Evolutionary conservation across 805 yeast species (phyloP).

Genomic region (Candida broadrunensis): DNA sequence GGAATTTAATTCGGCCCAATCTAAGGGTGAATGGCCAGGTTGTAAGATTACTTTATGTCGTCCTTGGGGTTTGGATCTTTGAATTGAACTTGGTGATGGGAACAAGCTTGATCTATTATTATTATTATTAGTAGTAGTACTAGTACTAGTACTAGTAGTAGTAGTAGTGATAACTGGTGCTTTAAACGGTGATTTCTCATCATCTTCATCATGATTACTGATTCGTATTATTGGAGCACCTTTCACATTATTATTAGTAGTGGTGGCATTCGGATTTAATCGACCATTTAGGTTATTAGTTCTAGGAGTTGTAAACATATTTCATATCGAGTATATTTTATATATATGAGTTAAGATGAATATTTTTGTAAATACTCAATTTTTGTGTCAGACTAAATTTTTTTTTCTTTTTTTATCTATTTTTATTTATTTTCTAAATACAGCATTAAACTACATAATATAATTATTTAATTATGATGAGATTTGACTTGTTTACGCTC

Average conservation of each 20-base stretch:
- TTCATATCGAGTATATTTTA: too few species aligned
- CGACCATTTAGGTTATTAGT: neutral
- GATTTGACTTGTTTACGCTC: constrained; percentile 25
- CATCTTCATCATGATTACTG: neutral
- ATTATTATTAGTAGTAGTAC: neutral
- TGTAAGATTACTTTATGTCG: constrained; percentile 55
- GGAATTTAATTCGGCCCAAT: constrained; percentile 69
- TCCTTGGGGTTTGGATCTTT: constrained; percentile 17
- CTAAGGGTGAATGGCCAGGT: constrained; percentile 84
- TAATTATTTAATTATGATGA: neutral
- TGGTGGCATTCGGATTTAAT: too few species aligned
- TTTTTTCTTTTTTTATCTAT: neutral
- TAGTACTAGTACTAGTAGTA: neutral
- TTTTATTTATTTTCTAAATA: too few species aligned
- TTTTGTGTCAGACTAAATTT: too few species aligned
- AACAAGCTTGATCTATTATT: constrained; percentile 10
- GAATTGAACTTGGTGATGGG: constrained; percentile 36
- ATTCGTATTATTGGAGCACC: neutral
- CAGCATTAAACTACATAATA: too few species aligned
- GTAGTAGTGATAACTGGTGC: too few species aligned
- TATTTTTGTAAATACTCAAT: too few species aligned
- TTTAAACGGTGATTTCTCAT: neutral
- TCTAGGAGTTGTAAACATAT: neutral
- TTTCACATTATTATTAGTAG: too few species aligned
- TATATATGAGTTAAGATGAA: too few species aligned